Percentiles rank a stretch among this genome's conserved stretches.
phyloP scores from a whole-genome alignment of 1,284 basidiomycete species.

The Sanguinoderma infundibulare region DNA sequence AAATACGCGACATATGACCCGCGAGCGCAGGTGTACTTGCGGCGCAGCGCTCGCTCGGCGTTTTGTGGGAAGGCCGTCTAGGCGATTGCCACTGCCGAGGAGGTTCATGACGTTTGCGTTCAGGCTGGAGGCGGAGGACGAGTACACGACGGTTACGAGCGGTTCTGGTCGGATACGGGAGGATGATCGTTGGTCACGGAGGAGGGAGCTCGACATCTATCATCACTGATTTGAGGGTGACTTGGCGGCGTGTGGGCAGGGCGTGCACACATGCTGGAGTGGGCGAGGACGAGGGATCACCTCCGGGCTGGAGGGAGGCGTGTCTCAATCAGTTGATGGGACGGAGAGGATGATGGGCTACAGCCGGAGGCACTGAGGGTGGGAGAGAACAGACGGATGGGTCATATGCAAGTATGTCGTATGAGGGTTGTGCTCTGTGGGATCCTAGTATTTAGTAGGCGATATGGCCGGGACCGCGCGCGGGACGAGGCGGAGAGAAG shows the following conservation, averaged over 20 bases:
- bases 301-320: conserved; percentile 3
- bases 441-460: neutral
- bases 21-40: no score
- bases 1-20: neutral
- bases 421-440: neutral
- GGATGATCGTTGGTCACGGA: conserved; percentile 11
- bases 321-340: conserved; percentile 7
- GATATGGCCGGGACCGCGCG: neutral
- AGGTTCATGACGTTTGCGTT: no score
- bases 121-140: neutral
- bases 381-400: neutral
- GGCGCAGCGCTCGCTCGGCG: neutral
- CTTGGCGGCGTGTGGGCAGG: conserved; percentile 17
- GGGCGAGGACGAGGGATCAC: neutral
- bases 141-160: neutral
- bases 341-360: neutral
- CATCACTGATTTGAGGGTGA: conserved; percentile 18
- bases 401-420: neutral
- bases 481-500: conserved; percentile 1
- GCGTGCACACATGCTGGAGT: conserved; percentile 12
- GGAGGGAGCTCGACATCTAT: conserved; percentile 16
- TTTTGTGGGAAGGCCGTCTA: neutral
- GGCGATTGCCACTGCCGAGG: no score
- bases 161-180: neutral
- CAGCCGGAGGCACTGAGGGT: neutral